Evolutionary conservation across 305 asterid species (phyloP).

Genomic region (Fraxinus ornus): DNA sequence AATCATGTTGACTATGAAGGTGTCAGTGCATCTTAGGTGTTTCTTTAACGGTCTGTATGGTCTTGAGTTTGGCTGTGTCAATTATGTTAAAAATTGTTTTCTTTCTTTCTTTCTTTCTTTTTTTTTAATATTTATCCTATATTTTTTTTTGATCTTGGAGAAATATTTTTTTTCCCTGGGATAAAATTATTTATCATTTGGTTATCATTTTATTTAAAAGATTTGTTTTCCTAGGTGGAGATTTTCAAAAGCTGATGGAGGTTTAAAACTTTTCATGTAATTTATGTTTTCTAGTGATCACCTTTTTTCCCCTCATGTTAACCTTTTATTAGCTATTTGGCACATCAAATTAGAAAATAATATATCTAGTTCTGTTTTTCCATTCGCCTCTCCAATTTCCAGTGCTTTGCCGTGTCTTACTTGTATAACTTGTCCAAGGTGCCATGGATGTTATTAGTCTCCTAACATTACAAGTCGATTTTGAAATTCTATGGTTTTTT

Average conservation of each 20-base stretch:
- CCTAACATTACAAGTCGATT: slow-evolving; percentile 1
- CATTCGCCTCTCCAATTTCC: not conserved
- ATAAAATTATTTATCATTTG: not conserved
- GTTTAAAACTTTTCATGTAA: not conserved
- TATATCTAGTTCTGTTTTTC: slow-evolving; percentile 11
- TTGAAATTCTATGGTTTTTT: slow-evolving; percentile 1
- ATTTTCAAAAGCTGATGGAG: slow-evolving; percentile 1
- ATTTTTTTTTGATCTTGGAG: not conserved
- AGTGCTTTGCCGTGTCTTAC: not conserved
- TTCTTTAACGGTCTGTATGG: not conserved
- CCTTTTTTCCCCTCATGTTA: not conserved
- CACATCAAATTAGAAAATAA: slow-evolving; percentile 1
- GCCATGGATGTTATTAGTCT: not conserved
- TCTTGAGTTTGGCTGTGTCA: slow-evolving; percentile 14
- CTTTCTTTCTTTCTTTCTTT: not conserved
- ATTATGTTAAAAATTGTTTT: not conserved
- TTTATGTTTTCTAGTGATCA: not conserved
- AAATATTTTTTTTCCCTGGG: not conserved
- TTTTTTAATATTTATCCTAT: not conserved
- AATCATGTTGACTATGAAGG: not conserved
- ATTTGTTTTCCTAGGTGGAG: not conserved
- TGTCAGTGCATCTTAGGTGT: not conserved
- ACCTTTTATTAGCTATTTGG: slow-evolving; percentile 8
- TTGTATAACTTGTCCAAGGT: slow-evolving; percentile 8
- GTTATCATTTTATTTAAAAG: not conserved